A percentile compares a stretch with the other conserved stretches of the same genome.
These are phyloP conservation scores for Bathelium albidoporum DNA, from an alignment of 495 filamentous ascomycete genomes.

Conservation along the genomic window DNA sequence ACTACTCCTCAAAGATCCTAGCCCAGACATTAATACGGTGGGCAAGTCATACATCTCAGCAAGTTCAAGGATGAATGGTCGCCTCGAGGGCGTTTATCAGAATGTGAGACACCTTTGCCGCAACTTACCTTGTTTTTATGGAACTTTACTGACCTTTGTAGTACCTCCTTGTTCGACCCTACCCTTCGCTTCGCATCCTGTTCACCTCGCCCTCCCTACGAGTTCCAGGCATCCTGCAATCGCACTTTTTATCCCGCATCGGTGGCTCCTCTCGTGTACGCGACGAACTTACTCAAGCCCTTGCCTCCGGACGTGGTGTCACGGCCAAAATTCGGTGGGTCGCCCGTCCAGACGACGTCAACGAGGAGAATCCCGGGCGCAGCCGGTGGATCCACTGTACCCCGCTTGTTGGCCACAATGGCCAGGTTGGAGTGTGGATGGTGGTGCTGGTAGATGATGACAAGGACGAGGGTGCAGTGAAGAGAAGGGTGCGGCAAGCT, in stretches of 20 bases:
- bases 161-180: constrained; percentile 53
- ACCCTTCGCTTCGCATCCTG: constrained; percentile 51
- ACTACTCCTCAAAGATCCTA: constrained; percentile 30
- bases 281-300: constrained; percentile 42
- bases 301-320: constrained; percentile 45
- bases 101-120: constrained; percentile 17
- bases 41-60: neutral
- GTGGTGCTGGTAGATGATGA: constrained; percentile 52
- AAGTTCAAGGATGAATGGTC: constrained; percentile 16
- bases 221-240: constrained; percentile 55
- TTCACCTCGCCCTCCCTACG: constrained; percentile 56
- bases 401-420: constrained; percentile 47
- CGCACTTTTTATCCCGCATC: constrained; percentile 49
- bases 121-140: neutral
- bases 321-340: constrained; percentile 55
- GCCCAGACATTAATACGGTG: constrained; percentile 9
- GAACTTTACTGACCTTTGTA: constrained; percentile 20
- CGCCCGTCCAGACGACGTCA: constrained; percentile 29
- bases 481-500: constrained; percentile 15
- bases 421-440: constrained; percentile 57
- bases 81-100: constrained; percentile 24
- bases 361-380: constrained; percentile 35
- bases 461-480: neutral
- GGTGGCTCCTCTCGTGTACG: constrained; percentile 44
- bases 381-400: constrained; percentile 56